Evolutionary conservation across 2,329 filamentous ascomycete species (phyloP), one percentile per base, ranked within the genome.

Genomic region (Xylariales sp.): DNA sequence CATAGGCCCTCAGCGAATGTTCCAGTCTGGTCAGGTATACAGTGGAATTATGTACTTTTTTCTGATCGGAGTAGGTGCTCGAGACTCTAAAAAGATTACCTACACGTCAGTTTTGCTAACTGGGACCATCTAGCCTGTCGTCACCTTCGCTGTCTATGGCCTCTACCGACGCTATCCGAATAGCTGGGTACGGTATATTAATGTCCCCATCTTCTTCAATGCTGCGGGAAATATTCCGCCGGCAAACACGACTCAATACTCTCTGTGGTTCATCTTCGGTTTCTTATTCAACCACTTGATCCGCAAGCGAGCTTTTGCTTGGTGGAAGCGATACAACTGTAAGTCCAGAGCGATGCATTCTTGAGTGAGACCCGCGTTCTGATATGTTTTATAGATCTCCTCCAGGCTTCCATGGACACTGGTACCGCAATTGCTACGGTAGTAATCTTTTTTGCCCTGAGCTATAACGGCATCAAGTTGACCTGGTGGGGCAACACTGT

Each of bases 401-500:
- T 54, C 14, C 53, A 56, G 23, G 54, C 54, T 10, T 53, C 55
- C 1, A 57, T 60, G 52, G 57, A 60, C 40, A 60, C 57, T 0
- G 57, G 57, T 5, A 60, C 57, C 1, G 56, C 57, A 0, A 40
- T 60, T 5, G 54, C 51, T 2, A 58, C 54, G 0, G 46, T 59
- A 6, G 36, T 58, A 18, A 60, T 60, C 17, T 60, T 60, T 40
- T 58, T 58, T 33, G 55, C 52, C 0, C 43, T 60, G 5, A 54
- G 53, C 11, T 61, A 60, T 16, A 51, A 58, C 18, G 45, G 48
- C 16, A 45, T 56, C 18, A 50, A 32, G 13, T 46, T 60, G 33
- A 53, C 46, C 12, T 61, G 58, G 58, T 61, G 58, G 58, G 58
- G 58, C 2, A 61, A 60, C 18, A 57, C 41, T 0, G 59, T 61